Evolutionary conservation across 176 grass and related monocot genomes (phyloP), one percentile per base, ranked within the genome.

Genomic region (Tillandsia fasciculata): DNA sequence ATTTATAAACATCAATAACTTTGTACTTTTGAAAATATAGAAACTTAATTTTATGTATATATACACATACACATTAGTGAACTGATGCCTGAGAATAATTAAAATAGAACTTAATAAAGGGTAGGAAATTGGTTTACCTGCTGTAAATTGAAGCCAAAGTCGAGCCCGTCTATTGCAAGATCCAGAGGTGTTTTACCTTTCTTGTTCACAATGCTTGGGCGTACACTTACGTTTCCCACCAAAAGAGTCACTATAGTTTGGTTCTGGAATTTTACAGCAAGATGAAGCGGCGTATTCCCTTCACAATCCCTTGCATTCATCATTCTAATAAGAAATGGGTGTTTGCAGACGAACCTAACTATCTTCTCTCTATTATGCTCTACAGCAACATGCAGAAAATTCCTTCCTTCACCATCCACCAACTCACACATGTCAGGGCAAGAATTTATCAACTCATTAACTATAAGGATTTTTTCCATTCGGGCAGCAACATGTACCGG

Each of bases 241-340:
- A 66, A 5, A 5, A 13, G 5, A 1, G 3, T 1, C 24, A 42
- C 53, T 27, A 52, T 4, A 11, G 0, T 12, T 10, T 24, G 4
- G 53, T 52, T 26, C 52, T 10, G 23, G 0, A 7, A 2, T 28
- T 66, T 9, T 11, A 64, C 73, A 0, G 63, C 73, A 8, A 76
- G 10, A 66, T 76, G 73, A 52, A 67, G 13, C 3, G 73, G 73
- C 1, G 73, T 76, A 27, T 76, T 76, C 51, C 73, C 73, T 52
- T 76, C 18, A 50, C 66, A 50, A 66, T 76, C 73, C 17, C 14
- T 65, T 24, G 6, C 26, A 50, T 65, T 65, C 48, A 42, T 50
- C 57, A 76, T 52, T 53, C 3, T 76, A 8, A 12, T 18, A 9
- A 76, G 9, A 13, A 26, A 26, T 28, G 63, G 12, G 1, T 6